These are phyloP conservation scores for Apiosordaria backusii DNA, from an alignment of 495 filamentous ascomycete species.

Conservation along the genomic window DNA sequence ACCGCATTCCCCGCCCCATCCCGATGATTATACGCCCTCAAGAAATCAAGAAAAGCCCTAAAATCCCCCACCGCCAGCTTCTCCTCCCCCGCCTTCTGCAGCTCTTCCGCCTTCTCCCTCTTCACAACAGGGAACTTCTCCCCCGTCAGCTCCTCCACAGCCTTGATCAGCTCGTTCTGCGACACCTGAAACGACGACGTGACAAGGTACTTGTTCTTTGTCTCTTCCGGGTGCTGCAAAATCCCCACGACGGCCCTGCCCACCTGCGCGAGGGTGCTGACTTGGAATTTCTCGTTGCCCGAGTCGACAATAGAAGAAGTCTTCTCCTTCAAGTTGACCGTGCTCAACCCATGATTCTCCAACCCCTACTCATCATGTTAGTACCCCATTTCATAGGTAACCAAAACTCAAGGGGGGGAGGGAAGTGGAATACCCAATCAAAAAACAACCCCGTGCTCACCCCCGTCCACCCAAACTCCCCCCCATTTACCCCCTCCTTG, in stretches of 20 bases:
- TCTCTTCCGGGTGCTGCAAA: constrained; percentile 50
- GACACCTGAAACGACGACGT: constrained; percentile 50
- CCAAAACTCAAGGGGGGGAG: background rate
- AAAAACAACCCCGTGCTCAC: constrained; percentile 51
- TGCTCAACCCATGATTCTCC: constrained; percentile 29
- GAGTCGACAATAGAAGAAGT: constrained; percentile 50
- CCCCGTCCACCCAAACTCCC: constrained; percentile 49
- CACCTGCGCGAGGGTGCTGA: constrained; percentile 46
- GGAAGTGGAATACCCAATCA: constrained; percentile 43
- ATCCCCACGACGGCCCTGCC: constrained; percentile 48
- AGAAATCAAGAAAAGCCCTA: constrained; percentile 42
- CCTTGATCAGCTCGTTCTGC: constrained; percentile 51
- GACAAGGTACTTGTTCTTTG: constrained; percentile 50
- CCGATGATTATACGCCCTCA: constrained; percentile 31
- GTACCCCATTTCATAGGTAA: background rate
- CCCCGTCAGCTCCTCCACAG: constrained; percentile 49
- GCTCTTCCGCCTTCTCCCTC: constrained; percentile 35
- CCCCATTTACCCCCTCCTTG: constrained; percentile 27
- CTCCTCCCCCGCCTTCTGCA: constrained; percentile 43
- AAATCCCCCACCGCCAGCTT: constrained; percentile 43
- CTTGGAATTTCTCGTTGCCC: constrained; percentile 48
- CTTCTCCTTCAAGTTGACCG: constrained; percentile 42
- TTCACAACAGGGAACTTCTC: constrained; percentile 39
- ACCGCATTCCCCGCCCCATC: constrained; percentile 49
- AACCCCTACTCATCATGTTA: constrained; percentile 37